Evolutionary conservation across 495 filamentous ascomycete species (phyloP).

Genomic region (Neohortaea acidophila): DNA sequence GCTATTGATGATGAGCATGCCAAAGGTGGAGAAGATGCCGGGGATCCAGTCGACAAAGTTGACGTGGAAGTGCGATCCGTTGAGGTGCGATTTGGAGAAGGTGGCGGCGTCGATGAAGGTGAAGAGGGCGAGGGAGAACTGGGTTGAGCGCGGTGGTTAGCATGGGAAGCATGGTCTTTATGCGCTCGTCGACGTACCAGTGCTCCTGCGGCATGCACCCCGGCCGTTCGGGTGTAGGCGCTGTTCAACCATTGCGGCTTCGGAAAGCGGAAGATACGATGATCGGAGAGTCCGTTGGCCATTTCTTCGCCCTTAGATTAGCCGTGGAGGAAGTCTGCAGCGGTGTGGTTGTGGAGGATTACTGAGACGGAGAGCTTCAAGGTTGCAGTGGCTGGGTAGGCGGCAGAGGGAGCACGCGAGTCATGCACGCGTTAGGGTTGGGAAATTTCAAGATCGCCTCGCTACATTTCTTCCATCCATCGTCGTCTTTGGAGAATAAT

Average conservation of each 20-base stretch:
- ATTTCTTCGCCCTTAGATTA: too few relatives aligned
- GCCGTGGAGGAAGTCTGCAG: too few relatives aligned
- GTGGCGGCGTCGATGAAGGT: conserved; percentile 82
- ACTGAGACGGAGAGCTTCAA: too few relatives aligned
- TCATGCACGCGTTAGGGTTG: too few relatives aligned
- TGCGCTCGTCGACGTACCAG: conserved; percentile 41
- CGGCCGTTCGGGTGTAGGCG: conserved; percentile 60
- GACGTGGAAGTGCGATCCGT: conserved; percentile 72
- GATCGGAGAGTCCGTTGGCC: too few relatives aligned
- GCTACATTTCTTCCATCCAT: too few relatives aligned
- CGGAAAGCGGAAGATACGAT: conserved; percentile 31
- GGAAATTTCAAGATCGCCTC: too few relatives aligned
- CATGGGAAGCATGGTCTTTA: neutral
- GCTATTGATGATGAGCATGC: conserved; percentile 97
- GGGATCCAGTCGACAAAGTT: conserved; percentile 98
- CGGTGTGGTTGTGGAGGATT: too few relatives aligned
- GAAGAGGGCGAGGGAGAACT: conserved; percentile 98
- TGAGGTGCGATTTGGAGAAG: conserved; percentile 65
- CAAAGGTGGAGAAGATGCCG: conserved; percentile 79
- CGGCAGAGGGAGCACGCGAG: too few relatives aligned
- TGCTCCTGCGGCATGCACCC: conserved; percentile 75
- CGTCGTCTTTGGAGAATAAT: too few relatives aligned
- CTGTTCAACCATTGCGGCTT: conserved; percentile 70
- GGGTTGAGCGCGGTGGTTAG: conserved; percentile 1
- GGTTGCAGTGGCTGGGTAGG: too few relatives aligned